A percentile compares a stretch with the other conserved stretches of the same genome.
These are phyloP conservation scores for Aspergillus leporis DNA, from an alignment of 495 filamentous ascomycete genomes.

Conservation along the genomic window DNA sequence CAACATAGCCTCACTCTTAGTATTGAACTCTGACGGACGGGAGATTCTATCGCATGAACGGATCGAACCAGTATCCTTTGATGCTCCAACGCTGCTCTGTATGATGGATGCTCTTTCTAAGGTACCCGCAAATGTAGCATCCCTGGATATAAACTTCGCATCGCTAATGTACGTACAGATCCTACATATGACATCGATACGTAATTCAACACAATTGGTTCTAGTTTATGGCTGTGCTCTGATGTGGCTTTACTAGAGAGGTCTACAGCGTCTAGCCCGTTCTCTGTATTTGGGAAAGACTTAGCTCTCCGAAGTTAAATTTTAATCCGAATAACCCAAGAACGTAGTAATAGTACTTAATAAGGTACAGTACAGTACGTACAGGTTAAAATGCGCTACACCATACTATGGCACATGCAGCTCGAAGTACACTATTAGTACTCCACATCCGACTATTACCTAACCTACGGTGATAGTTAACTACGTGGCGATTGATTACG, in stretches of 20 bases:
- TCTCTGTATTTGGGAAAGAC: background rate
- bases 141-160: no score
- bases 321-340: background rate
- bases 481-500: background rate
- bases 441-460: background rate
- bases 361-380: background rate
- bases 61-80: background rate
- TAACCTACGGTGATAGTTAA: background rate
- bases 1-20: conserved; percentile 39
- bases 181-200: no score
- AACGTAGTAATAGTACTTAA: background rate
- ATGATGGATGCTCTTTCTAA: background rate
- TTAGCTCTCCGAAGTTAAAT: background rate
- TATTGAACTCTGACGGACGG: background rate
- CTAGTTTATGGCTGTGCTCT: background rate
- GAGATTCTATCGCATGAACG: background rate
- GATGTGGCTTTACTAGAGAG: no score
- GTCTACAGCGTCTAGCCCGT: no score
- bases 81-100: background rate
- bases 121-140: no score
- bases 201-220: no score
- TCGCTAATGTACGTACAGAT: no score
- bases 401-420: background rate
- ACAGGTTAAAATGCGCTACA: background rate
- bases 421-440: background rate